phyloP scores from a whole-genome alignment of 768 basidiomycete species.

The Chalciporus pseudorubinellus region DNA sequence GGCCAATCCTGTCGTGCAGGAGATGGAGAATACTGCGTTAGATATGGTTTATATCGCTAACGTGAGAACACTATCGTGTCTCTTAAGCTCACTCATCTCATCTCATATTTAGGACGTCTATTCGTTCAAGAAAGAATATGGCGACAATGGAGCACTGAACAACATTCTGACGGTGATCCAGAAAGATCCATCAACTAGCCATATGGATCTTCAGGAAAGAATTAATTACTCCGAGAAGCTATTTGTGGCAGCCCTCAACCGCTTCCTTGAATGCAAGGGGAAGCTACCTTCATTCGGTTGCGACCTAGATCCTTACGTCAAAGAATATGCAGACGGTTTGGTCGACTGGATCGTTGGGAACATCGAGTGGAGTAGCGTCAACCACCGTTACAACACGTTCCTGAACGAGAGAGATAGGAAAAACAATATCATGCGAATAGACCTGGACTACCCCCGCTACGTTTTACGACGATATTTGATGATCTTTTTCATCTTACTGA shows the following conservation, averaged over 20 bases:
- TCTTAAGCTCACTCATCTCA: not conserved
- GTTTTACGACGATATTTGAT: constrained; percentile 1
- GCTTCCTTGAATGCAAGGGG: constrained; percentile 22
- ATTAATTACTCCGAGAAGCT: constrained; percentile 20
- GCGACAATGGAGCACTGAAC: constrained; percentile 28
- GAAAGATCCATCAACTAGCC: constrained; percentile 22
- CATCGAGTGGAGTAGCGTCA: constrained; percentile 28
- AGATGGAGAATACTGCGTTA: constrained; percentile 26
- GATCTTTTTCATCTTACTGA: constrained; percentile 7
- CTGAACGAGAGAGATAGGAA: constrained; percentile 19
- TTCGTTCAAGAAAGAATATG: constrained; percentile 30
- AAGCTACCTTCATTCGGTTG: constrained; percentile 16
- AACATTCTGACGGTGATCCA: constrained; percentile 28
- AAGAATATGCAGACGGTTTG: constrained; percentile 26
- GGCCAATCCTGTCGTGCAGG: constrained; percentile 19
- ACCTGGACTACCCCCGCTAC: constrained; percentile 3
- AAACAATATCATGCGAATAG: constrained; percentile 19
- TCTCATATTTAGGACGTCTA: constrained; percentile 22
- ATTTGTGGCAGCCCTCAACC: constrained; percentile 20
- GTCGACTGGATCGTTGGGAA: constrained; percentile 27
- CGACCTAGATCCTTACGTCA: constrained; percentile 17
- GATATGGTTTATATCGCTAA: constrained; percentile 29
- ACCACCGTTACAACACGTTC: constrained; percentile 28
- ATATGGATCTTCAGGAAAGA: constrained; percentile 25
- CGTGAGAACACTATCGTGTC: constrained; percentile 6